Base-by-base conservation (phyloP, 2,329 filamentous ascomycete genomes). In the Fusarium domesticum region DNA sequence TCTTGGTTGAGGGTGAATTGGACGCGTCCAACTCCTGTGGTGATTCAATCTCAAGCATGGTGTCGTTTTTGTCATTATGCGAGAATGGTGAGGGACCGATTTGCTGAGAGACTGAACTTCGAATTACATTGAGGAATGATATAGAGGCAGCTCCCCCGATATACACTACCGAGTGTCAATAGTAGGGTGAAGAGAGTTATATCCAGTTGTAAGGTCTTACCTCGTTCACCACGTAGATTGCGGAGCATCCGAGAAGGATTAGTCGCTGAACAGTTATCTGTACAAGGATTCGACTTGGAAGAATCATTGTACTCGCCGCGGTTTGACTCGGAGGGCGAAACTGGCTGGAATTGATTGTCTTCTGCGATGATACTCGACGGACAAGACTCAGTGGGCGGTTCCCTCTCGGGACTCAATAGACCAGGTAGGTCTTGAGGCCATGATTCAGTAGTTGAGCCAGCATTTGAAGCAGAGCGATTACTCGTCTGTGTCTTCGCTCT, bases 111-210 rank as follows among this genome's bases (percentile, higher is more conserved):
- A 60, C 58, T 4, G 59, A 34, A 19, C 56, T 55, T 1, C 57
- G 46, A 5, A 60, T 61, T 56, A 43, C 55, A 44, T 80, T 75
- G 1, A 81, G 61, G 45, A 81, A 81, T 0, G 78, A 80, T 12
- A 82, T 62, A 0, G 75, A 72, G 1, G 74, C 74, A 8, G 71
- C 72, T n/a, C 70, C 65, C n/a, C 74, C 70, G 37, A 76, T 66
- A 38, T 72, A 77, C 0, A 77, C 71, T 76, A 28, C 2, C 5
- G 2, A 3, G 5, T 1, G 10, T 3, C 14, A 25, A 55, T 1
- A 59, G 35, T 2, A 37, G 6, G 18, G 15, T 6, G 37, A n/a
- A n/a, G n/a, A n/a, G n/a, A n/a, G n/a, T n/a, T n/a, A n/a, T 1
- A 1, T 1, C 20, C 43, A 2, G 3, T 6, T 6, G 16, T 7